Evolutionary conservation across 2,329 filamentous ascomycete genomes (phyloP), one percentile per base, ranked within the genome.

Genomic region (Cercospora sp.): DNA sequence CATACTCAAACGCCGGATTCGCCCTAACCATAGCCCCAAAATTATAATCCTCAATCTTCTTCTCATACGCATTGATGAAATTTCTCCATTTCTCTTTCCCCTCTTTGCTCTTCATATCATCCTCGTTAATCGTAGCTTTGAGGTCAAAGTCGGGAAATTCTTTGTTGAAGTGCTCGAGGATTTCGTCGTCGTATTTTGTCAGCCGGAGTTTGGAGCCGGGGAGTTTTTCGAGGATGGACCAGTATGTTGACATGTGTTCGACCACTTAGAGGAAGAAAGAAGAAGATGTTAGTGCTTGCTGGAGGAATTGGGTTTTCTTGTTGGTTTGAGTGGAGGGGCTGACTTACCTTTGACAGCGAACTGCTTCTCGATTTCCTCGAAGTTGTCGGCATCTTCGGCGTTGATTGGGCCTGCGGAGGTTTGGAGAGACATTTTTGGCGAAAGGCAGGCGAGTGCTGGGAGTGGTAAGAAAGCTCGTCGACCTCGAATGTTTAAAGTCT

Each of bases 181-280:
- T 99, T 55, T 97, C 93, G 79, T 98, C 90, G 82, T 99, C 95
- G 76, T 96, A 87, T 83, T 94, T 95, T 70, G 95, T 99, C 71
- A 99, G 88, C 70, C 93, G 91, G 69, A 99, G 85, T 71, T 89
- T 84, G n/a, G 93, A 97, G 74, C 94, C 95, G 75, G 88, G 92
- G 74, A 97, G 88, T 79, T 91, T 93, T 81, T 97, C 91, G 75
- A 99, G 91, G 78, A 99, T 94, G 63, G 90, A 86, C 94, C 94
- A 99, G 86, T 99, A 98, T 60, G 94, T 97, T 78, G 92, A 88
- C 87, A 99, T 92, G 81, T 99, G 95, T 81, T 97, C 92, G 43
- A 98, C 95, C 62, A 91, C 94, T 21, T 21, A 21, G 18, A 21
- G 18, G 18, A 21, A n/a, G 37, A n/a, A n/a, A 43, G 16, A 43